Evolutionary conservation across 2,329 filamentous ascomycete genomes (phyloP), one percentile per base, ranked within the genome.

Genomic region (Metarhizium album): DNA sequence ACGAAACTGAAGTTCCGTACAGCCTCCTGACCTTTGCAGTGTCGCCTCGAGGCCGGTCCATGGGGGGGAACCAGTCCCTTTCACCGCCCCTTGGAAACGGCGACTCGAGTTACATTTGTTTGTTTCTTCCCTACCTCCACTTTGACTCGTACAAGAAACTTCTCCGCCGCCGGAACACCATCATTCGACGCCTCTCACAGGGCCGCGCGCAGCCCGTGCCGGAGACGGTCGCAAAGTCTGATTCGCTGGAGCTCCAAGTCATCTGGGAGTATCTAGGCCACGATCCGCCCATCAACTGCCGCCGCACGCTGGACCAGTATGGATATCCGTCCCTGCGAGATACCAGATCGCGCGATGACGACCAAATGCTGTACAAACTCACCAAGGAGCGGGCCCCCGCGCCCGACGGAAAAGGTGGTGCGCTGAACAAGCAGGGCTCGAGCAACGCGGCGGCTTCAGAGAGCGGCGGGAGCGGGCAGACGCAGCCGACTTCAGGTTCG

Each of bases 341-440:
- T 33, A 84, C 81, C 0, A 66, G 78, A 42, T 76, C 78, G 0
- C 68, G 81, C 18, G 82, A 84, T 42, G 79, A 82, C 42, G 81
- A 84, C 42, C 81, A 84, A 60, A 83, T 84, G 76, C 64, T 84
- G 6, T 84, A 83, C 62, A 84, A 84, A 56, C 65, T 83, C 2
- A 82, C 79, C 2, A 81, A 79, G 56, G 67, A 76, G 50, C 64
- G 72, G 2, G 51, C 57, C 1, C 58, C 58, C 13, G 43, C 50
- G 2, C 29, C 54, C 1, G 58, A 60, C 0, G 50, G 62, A 4
- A 58, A 62, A 0, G 54, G 58, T 2, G 55, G 57, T 2, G 57
- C 57, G 4, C 47, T 67, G 8, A 58, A 59, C 40, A 59, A 56
- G 1, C 63, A 67, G 37, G 58, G 56, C 8, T 68, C 67, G 0